Evolutionary conservation across 148 eudicot species (phyloP).

Genomic region (Limonium bicolor): DNA sequence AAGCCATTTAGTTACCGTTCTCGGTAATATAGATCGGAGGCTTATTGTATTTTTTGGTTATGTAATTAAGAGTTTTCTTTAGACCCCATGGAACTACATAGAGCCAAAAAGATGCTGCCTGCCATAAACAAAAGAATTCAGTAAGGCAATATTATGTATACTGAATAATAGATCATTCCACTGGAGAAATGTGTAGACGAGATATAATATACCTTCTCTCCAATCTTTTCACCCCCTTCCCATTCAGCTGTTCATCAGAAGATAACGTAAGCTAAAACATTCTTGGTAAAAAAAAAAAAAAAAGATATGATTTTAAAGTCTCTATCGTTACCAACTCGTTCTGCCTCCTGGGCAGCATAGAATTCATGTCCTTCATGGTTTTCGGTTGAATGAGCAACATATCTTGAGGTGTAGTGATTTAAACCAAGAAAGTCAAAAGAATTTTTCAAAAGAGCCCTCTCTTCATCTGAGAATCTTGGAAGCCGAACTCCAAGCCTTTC

Average conservation of each 20-base stretch:
- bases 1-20: conserved; percentile 30
- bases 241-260: conserved; percentile 49
- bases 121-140: conserved; percentile 15
- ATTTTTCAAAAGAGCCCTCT: conserved; percentile 37
- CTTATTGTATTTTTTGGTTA: conserved; percentile 48
- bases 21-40: conserved; percentile 60
- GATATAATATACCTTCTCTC: conserved; percentile 43
- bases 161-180: not conserved
- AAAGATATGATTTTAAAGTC: not conserved
- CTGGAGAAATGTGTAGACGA: not conserved
- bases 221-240: conserved; percentile 58
- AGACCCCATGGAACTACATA: conserved; percentile 87
- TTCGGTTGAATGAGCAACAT: conserved; percentile 30
- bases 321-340: conserved; percentile 41
- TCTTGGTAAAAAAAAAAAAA: not conserved
- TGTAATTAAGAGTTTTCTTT: conserved; percentile 34
- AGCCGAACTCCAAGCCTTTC: conserved; percentile 51
- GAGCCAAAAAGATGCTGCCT: conserved; percentile 86
- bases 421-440: conserved; percentile 62
- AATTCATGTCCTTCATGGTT: conserved; percentile 23
- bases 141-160: conserved; percentile 5
- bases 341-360: conserved; percentile 41
- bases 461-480: conserved; percentile 47
- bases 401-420: conserved; percentile 70
- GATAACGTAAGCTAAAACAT: conserved; percentile 3